Conservation (phyloP, 176 grass and related monocot genomes). For the Triticum turgidum region DNA sequence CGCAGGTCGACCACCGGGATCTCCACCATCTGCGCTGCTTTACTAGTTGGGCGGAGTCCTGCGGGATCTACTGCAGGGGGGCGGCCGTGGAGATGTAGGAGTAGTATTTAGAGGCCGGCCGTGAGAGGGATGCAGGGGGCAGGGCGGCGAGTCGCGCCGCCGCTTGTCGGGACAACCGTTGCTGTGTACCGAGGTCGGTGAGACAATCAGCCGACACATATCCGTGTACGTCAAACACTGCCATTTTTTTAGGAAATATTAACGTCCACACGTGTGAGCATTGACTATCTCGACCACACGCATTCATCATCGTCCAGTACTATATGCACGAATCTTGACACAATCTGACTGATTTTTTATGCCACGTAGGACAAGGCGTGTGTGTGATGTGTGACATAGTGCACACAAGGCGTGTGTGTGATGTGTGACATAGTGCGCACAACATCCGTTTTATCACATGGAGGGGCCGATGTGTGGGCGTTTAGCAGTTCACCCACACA, state of each 20-base stretch:
- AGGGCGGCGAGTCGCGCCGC: background rate
- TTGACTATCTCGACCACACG: no score
- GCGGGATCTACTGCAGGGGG: background rate
- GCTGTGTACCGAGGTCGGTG: background rate
- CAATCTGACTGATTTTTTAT: no score
- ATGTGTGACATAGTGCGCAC: no score
- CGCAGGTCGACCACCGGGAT: constrained; percentile 48
- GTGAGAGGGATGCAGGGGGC: background rate
- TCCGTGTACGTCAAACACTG: background rate
- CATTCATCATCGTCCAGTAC: no score
- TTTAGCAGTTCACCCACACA: no score
- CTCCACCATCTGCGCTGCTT: constrained; percentile 11
- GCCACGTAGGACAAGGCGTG: no score
- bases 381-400: no score
- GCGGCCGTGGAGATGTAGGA: background rate
- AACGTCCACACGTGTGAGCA: no score
- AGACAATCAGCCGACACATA: background rate
- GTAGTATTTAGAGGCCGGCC: constrained; percentile 8
- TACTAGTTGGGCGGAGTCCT: background rate
- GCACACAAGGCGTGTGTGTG: no score
- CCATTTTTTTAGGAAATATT: background rate
- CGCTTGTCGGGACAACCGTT: constrained; percentile 22
- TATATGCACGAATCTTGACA: no score
- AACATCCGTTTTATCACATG: no score
- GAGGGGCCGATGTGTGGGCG: no score